These are phyloP conservation scores for Ophiostoma himal-ulmi DNA, from an alignment of 2,329 filamentous ascomycete genomes.

Conservation along the genomic window DNA sequence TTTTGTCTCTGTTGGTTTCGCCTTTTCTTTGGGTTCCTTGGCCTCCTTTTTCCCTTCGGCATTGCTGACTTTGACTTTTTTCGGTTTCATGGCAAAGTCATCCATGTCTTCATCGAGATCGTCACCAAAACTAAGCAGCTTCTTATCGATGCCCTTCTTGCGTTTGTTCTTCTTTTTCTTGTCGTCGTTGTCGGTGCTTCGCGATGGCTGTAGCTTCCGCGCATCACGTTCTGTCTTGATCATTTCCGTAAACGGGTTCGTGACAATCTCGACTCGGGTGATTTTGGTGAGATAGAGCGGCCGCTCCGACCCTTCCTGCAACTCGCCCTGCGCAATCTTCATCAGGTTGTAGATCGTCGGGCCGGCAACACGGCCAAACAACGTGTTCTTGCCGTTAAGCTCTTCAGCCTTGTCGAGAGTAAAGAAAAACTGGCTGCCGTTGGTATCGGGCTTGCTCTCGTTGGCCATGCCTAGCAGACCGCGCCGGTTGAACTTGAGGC, in stretches of 20 bases:
- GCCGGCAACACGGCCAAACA: conserved; percentile 87
- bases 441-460: conserved; percentile 67
- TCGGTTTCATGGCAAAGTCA: conserved; percentile 28
- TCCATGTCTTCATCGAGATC: conserved; percentile 53
- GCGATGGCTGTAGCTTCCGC: conserved; percentile 34
- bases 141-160: conserved; percentile 56
- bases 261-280: conserved; percentile 64
- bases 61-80: conserved; percentile 31
- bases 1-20: conserved; percentile 12
- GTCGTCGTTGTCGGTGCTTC: conserved; percentile 36
- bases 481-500: conserved; percentile 86
- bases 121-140: conserved; percentile 71
- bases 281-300: conserved; percentile 83
- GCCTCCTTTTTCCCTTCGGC: conserved; percentile 27
- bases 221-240: conserved; percentile 58
- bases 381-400: conserved; percentile 80
- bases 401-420: conserved; percentile 81
- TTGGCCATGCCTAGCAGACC: conserved; percentile 97
- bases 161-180: conserved; percentile 55
- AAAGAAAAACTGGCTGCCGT: conserved; percentile 96
- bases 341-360: conserved; percentile 95
- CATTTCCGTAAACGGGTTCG: conserved; percentile 81
- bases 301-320: conserved; percentile 70
- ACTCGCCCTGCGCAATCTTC: conserved; percentile 84
- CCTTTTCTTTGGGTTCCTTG: background rate